phyloP scores from a whole-genome alignment of 163 green algal species.

The Prototheca wickerhamii region DNA sequence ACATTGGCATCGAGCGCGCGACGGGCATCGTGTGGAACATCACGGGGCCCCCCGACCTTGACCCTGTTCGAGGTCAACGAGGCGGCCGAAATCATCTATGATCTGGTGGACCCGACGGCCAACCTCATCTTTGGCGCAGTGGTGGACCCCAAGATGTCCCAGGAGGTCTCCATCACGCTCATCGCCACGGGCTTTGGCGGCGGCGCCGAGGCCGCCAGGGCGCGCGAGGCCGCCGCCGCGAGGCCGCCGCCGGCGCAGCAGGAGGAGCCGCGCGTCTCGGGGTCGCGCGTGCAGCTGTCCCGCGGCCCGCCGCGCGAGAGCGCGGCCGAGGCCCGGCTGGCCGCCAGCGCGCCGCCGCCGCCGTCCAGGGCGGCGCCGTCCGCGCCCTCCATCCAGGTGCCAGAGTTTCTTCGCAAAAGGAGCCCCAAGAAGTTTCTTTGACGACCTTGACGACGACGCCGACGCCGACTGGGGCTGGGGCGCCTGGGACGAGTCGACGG shows the following conservation, averaged over 20 bases:
- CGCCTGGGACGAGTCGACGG: no score
- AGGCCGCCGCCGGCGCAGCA: not conserved
- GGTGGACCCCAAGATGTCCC: slow-evolving; percentile 56
- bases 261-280: not conserved
- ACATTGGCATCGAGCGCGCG: slow-evolving; percentile 78
- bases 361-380: not conserved
- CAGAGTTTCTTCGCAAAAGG: slow-evolving; percentile 48
- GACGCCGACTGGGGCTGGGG: no score
- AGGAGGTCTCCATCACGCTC: slow-evolving; percentile 74
- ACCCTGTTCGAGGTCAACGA: slow-evolving; percentile 67
- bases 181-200: slow-evolving; percentile 78
- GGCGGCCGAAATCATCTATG: slow-evolving; percentile 87
- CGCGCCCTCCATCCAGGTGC: slow-evolving; percentile 47
- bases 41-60: slow-evolving; percentile 72
- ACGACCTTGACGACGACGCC: no score
- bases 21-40: slow-evolving; percentile 97
- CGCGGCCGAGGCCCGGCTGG: not conserved
- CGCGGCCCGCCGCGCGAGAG: no score
- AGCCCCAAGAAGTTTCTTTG: slow-evolving; percentile 5
- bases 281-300: no score
- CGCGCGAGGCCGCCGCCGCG: not conserved
- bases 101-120: slow-evolving; percentile 76
- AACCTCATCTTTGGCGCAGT: slow-evolving; percentile 96
- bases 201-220: not conserved
- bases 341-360: not conserved